Percentiles rank a stretch among this genome's conserved stretches.
These are phyloP conservation scores for Neostapfia colusana DNA, from an alignment of 176 grass and related monocot species.

Conservation along the genomic window DNA sequence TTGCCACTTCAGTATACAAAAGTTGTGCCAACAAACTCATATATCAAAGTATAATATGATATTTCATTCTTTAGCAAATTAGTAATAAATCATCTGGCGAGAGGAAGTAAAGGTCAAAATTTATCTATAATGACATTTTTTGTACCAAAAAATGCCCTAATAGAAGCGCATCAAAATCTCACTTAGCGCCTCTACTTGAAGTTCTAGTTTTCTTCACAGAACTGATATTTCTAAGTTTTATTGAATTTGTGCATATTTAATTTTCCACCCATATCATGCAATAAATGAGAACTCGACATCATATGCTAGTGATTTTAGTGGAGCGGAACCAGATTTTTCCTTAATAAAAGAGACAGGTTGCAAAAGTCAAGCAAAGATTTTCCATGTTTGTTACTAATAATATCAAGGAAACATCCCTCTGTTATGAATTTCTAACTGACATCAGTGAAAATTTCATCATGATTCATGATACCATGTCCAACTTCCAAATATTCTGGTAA, in stretches of 20 bases:
- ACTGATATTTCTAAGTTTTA: constrained; percentile 7
- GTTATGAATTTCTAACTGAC: not conserved
- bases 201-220: not conserved
- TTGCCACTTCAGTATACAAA: not conserved
- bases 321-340: not conserved
- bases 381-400: not conserved
- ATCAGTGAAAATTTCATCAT: not conserved
- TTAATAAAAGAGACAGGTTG: constrained; percentile 1
- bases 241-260: not conserved
- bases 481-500: constrained; percentile 19
- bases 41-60: not conserved
- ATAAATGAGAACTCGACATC: not conserved
- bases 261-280: not conserved
- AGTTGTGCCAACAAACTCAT: not conserved
- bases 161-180: not conserved
- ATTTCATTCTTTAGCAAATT: too few species aligned
- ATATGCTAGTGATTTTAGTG: constrained; percentile 14
- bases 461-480: constrained; percentile 2
- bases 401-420: not conserved
- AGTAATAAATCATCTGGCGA: not conserved
- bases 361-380: not conserved
- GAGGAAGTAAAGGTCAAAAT: not conserved
- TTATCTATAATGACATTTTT: not conserved
- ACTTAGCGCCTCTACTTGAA: constrained; percentile 15
- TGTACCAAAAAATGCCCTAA: not conserved